Evolutionary conservation across 2,329 filamentous ascomycete genomes (phyloP).

Genomic region (Arthrinium puccinioides): DNA sequence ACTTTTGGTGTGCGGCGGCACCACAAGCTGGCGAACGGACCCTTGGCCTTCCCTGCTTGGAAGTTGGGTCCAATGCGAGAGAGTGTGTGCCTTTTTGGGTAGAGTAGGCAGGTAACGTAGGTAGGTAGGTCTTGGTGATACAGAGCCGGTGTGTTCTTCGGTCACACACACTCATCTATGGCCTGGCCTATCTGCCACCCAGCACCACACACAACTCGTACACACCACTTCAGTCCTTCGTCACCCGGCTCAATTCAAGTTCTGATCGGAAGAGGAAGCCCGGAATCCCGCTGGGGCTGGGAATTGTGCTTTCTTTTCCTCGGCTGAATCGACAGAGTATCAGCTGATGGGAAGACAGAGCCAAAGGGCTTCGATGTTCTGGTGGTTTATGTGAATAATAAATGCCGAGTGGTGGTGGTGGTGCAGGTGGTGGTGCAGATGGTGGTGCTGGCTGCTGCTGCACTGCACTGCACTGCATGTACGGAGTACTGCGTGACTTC

Average conservation of each 20-base stretch:
- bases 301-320: constrained; percentile 1
- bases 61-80: no score
- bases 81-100: no score
- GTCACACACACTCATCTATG: no score
- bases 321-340: constrained; percentile 1
- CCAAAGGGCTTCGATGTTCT: no score
- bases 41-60: no score
- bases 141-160: not conserved
- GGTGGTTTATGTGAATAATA: no score
- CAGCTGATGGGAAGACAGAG: not conserved
- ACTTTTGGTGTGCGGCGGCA: not conserved
- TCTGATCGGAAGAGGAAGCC: constrained; percentile 1
- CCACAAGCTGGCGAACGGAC: not conserved
- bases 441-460: no score
- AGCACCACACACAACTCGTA: constrained; percentile 1
- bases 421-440: no score
- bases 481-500: no score
- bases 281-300: not conserved
- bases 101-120: not conserved
- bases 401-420: no score
- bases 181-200: no score
- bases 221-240: constrained; percentile 3
- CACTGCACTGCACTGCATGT: no score
- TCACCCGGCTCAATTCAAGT: constrained; percentile 2
- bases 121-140: constrained; percentile 1